Evolutionary conservation across 2,329 filamentous ascomycete genomes (phyloP).

Genomic region (Sclerotinia nivalis): DNA sequence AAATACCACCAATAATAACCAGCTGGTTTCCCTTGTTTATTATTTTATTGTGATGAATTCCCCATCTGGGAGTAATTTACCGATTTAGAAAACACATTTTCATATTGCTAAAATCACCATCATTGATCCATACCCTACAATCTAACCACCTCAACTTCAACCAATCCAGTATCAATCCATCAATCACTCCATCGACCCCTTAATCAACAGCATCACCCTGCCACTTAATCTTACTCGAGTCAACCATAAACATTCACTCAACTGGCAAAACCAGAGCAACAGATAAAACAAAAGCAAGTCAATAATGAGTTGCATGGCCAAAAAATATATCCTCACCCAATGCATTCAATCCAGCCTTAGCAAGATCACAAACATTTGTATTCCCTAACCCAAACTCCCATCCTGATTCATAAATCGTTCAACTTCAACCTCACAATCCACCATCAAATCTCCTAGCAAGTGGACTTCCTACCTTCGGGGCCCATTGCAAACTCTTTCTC

Average conservation of each 20-base stretch:
- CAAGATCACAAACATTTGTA: background rate
- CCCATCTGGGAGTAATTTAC: no score
- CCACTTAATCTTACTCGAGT: background rate
- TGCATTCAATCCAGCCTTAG: background rate
- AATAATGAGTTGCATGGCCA: background rate
- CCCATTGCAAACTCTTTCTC: constrained; percentile 76
- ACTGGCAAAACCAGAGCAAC: background rate
- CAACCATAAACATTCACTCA: background rate
- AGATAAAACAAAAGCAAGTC: background rate
- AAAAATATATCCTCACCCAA: background rate
- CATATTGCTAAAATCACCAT: background rate
- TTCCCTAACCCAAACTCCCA: background rate
- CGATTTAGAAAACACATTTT: no score
- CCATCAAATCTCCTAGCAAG: constrained; percentile 51
- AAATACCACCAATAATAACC: no score
- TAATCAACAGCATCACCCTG: background rate
- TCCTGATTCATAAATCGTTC: background rate
- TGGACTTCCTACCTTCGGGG: constrained; percentile 73
- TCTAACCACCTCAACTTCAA: background rate
- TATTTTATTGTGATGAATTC: no score
- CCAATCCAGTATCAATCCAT: background rate
- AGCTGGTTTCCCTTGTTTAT: no score
- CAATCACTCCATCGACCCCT: background rate
- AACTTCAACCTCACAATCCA: background rate
- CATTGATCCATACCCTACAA: background rate